Conservation (phyloP, 805 yeast species). For the Candida vaughaniae region DNA sequence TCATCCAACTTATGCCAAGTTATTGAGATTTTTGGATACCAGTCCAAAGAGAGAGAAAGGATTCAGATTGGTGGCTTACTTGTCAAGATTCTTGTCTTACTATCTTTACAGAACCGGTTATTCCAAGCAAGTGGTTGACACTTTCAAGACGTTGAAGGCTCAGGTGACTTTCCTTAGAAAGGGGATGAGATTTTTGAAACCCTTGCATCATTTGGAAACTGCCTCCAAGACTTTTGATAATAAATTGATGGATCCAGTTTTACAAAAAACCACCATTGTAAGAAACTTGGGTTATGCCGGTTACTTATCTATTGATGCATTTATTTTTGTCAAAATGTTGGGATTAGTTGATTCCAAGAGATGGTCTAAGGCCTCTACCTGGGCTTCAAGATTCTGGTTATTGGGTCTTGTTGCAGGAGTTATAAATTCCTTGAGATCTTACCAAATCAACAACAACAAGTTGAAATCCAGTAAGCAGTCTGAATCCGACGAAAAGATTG, state of each 20-base stretch:
- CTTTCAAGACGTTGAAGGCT: constrained; percentile 55
- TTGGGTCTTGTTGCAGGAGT: constrained; percentile 65
- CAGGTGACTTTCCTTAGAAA: constrained; percentile 75
- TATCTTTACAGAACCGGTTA: constrained; percentile 59
- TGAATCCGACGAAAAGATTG: constrained; percentile 24
- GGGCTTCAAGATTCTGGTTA: constrained; percentile 76
- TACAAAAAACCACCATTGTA: constrained; percentile 51
- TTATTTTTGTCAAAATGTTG: constrained; percentile 59
- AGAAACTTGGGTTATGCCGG: constrained; percentile 63
- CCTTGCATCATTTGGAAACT: constrained; percentile 67
- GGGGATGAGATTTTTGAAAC: constrained; percentile 80
- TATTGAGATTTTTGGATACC: constrained; percentile 63
- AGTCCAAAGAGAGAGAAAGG: constrained; percentile 79
- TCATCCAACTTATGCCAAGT: constrained; percentile 68
- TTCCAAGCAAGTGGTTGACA: constrained; percentile 43
- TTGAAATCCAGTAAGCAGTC: constrained; percentile 21
- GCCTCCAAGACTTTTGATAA: constrained; percentile 68
- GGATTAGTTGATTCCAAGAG: constrained; percentile 52
- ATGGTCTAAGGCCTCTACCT: constrained; percentile 50
- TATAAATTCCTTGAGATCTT: constrained; percentile 53
- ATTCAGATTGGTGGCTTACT: constrained; percentile 75
- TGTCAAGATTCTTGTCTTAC: constrained; percentile 69
- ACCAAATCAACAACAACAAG: constrained; percentile 45
- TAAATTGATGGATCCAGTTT: constrained; percentile 62
- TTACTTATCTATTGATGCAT: constrained; percentile 62